These are phyloP conservation scores for Cucurbita moschata DNA, from an alignment of 306 rosid genomes.

Conservation along the genomic window DNA sequence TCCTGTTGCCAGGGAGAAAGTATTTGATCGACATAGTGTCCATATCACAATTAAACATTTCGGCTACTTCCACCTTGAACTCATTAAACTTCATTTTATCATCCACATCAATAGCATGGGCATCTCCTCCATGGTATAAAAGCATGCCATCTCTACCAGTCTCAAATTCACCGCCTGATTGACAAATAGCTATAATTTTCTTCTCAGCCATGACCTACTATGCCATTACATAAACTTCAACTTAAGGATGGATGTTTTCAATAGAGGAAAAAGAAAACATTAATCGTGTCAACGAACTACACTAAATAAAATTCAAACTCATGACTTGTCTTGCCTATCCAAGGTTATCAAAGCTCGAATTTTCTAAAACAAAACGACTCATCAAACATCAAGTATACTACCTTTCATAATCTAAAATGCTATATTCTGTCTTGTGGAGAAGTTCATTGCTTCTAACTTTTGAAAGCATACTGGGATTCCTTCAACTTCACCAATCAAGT, in stretches of 20 bases:
- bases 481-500: not conserved
- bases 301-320: not conserved
- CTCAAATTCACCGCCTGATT: constrained; percentile 75
- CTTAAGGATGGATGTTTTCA: constrained; percentile 1
- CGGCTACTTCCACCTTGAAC: constrained; percentile 62
- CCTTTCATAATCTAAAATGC: not conserved
- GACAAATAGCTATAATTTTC: constrained; percentile 77
- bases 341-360: not conserved
- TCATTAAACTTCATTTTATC: constrained; percentile 53
- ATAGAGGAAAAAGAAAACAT: not conserved
- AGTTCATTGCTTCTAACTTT: not conserved
- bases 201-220: constrained; percentile 54
- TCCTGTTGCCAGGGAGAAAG: constrained; percentile 86
- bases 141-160: constrained; percentile 54
- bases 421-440: not conserved
- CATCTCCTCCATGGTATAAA: constrained; percentile 60
- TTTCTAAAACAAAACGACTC: not conserved
- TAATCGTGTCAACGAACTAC: not conserved
- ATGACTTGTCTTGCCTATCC: not conserved
- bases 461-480: not conserved
- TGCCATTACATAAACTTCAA: not conserved
- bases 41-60: constrained; percentile 49
- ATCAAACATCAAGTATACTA: not conserved
- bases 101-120: constrained; percentile 89
- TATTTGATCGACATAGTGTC: constrained; percentile 51